phyloP scores from a whole-genome alignment of 257 asterid genomes.

The Pogostemon cablin region DNA sequence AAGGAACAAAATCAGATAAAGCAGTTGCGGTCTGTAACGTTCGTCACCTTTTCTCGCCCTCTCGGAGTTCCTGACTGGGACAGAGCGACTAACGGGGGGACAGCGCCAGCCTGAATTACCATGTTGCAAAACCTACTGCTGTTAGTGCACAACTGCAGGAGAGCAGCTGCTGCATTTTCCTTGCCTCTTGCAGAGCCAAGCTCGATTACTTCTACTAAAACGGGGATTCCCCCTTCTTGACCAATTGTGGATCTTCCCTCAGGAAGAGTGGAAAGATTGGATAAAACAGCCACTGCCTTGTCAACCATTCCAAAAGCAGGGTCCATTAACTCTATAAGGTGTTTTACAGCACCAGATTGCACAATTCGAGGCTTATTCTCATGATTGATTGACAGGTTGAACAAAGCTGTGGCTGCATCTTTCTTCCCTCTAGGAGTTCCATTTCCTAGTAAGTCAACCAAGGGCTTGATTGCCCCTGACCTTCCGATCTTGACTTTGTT shows the following conservation, averaged over 20 bases:
- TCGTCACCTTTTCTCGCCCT: conserved; percentile 66
- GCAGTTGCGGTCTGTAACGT: too few relatives aligned
- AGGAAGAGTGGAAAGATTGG: conserved; percentile 65
- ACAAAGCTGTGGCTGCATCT: conserved; percentile 70
- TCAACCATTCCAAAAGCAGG: conserved; percentile 86
- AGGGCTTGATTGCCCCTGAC: conserved; percentile 69
- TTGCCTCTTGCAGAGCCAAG: conserved; percentile 78
- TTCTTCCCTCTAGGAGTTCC: conserved; percentile 83
- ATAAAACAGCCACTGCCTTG: conserved; percentile 74
- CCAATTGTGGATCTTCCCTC: conserved; percentile 70
- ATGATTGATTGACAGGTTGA: conserved; percentile 57
- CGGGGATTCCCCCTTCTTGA: conserved; percentile 64
- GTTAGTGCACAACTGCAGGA: conserved; percentile 64
- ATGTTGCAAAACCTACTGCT: conserved; percentile 61
- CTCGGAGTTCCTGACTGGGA: conserved; percentile 73
- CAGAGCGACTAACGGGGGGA: conserved; percentile 77
- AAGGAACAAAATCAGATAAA: background rate
- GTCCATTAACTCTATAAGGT: conserved; percentile 76
- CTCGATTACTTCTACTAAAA: conserved; percentile 77
- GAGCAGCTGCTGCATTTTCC: conserved; percentile 86
- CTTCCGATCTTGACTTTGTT: conserved; percentile 68
- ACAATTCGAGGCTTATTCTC: conserved; percentile 66
- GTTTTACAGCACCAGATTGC: conserved; percentile 74
- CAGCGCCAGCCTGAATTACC: conserved; percentile 75
- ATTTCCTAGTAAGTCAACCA: conserved; percentile 68